phyloP scores from a whole-genome alignment of 176 grass and related monocot species.

The Avena eriantha region DNA sequence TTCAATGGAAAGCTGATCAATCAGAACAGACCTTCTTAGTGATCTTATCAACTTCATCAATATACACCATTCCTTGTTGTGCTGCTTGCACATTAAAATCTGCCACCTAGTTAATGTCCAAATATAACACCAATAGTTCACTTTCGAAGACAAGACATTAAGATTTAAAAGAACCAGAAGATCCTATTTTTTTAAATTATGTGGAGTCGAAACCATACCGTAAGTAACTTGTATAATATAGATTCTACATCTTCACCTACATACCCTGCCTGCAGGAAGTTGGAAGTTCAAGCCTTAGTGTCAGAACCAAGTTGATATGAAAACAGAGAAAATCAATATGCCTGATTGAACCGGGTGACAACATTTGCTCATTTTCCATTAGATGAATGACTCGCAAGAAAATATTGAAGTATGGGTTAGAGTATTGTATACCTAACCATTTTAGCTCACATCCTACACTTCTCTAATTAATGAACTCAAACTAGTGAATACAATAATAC shows the following conservation, averaged over 20 bases:
- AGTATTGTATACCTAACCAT: not conserved
- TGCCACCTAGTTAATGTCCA: slow-evolving; percentile 72
- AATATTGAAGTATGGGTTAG: not conserved
- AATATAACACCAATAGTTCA: slow-evolving; percentile 45
- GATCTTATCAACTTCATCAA: slow-evolving; percentile 99
- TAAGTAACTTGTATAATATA: slow-evolving; percentile 97
- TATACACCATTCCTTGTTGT: slow-evolving; percentile 99
- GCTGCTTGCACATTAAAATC: slow-evolving; percentile 99
- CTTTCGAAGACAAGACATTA: slow-evolving; percentile 26
- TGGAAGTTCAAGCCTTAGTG: slow-evolving; percentile 32
- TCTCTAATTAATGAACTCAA: slow-evolving; percentile 23
- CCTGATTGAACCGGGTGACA: not conserved
- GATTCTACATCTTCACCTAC: slow-evolving; percentile 99
- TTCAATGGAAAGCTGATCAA: slow-evolving; percentile 27
- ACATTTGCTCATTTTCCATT: not conserved
- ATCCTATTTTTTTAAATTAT: not conserved
- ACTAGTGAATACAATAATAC: not conserved
- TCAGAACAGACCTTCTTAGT: slow-evolving; percentile 78
- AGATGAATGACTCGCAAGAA: slow-evolving; percentile 14
- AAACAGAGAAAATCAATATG: not conserved
- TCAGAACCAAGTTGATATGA: not conserved
- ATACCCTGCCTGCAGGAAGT: slow-evolving; percentile 89
- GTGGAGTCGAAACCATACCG: slow-evolving; percentile 56
- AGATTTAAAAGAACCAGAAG: not conserved
- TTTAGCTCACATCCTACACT: not conserved